Evolutionary conservation across 345 rosid species (phyloP).

Genomic region (Rhodamnia argentea): DNA sequence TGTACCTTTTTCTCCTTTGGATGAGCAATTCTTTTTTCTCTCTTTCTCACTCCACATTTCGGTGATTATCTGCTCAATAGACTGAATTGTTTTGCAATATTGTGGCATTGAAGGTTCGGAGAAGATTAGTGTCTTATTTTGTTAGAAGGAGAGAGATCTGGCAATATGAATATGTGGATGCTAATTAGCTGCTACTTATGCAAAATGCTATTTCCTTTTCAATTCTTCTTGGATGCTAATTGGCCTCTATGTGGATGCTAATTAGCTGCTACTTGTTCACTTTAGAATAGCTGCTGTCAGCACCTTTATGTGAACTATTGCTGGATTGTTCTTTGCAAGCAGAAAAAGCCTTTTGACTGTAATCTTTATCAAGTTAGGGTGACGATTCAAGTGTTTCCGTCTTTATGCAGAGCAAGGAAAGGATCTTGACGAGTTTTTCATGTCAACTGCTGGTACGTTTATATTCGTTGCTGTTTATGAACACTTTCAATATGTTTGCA

Average conservation of each 20-base stretch:
- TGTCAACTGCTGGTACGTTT: conserved; percentile 70
- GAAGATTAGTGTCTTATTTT: not conserved
- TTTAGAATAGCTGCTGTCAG: not conserved
- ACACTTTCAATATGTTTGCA: not conserved
- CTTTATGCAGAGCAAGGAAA: conserved; percentile 70
- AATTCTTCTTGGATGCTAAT: not conserved
- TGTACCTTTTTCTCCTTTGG: not conserved
- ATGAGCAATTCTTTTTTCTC: not conserved
- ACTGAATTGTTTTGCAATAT: not conserved
- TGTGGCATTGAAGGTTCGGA: not conserved
- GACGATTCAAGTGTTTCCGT: not conserved
- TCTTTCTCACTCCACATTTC: not conserved
- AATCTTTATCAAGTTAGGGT: not conserved
- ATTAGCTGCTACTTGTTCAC: not conserved
- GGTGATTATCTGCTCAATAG: not conserved
- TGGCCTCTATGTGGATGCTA: no score
- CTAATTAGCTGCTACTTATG: not conserved
- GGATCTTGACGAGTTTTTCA: conserved; percentile 87
- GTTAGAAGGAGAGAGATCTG: not conserved
- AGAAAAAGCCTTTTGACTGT: not conserved
- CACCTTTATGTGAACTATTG: not conserved
- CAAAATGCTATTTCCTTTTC: not conserved
- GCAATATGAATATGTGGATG: not conserved
- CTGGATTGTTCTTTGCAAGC: not conserved
- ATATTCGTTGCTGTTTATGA: not conserved